Conservation (phyloP, 1,284 basidiomycete genomes). For the Irpex lacteus region DNA sequence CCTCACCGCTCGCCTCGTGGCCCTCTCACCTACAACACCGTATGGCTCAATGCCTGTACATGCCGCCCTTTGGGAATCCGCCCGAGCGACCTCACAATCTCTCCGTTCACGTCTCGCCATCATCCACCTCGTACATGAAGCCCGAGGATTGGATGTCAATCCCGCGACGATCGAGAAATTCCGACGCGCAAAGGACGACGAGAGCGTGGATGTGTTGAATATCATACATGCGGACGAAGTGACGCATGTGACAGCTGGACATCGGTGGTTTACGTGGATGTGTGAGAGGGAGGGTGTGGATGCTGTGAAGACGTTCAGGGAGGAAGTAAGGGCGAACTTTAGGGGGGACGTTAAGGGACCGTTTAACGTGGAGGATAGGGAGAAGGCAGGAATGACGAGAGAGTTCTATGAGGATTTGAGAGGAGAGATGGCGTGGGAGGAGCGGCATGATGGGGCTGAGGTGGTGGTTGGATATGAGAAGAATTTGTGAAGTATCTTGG, state of each 20-base stretch:
- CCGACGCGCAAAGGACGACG: slow-evolving; percentile 63
- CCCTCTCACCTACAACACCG: slow-evolving; percentile 65
- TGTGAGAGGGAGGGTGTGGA: slow-evolving; percentile 66
- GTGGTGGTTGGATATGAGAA: not conserved
- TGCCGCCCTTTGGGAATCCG: slow-evolving; percentile 82
- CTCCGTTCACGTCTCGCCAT: slow-evolving; percentile 80
- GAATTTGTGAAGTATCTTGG: not conserved
- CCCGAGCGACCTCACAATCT: slow-evolving; percentile 68
- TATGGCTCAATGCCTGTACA: slow-evolving; percentile 79
- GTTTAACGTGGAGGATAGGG: slow-evolving; percentile 77
- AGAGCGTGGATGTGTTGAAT: slow-evolving; percentile 71
- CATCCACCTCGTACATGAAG: slow-evolving; percentile 89
- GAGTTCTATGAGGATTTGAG: slow-evolving; percentile 73
- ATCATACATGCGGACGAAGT: slow-evolving; percentile 86
- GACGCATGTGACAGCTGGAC: slow-evolving; percentile 80
- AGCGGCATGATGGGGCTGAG: not conserved
- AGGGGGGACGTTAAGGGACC: slow-evolving; percentile 81
- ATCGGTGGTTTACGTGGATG: slow-evolving; percentile 83
- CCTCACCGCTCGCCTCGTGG: slow-evolving; percentile 54
- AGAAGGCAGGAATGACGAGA: slow-evolving; percentile 69
- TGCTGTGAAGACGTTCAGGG: slow-evolving; percentile 70
- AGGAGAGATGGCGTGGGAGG: slow-evolving; percentile 44
- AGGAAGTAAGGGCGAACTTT: slow-evolving; percentile 75
- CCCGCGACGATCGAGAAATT: slow-evolving; percentile 83
- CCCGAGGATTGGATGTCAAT: slow-evolving; percentile 84